These are phyloP conservation scores for Paradendryphiella salina DNA, from an alignment of 2,329 filamentous ascomycete species.

Conservation along the genomic window DNA sequence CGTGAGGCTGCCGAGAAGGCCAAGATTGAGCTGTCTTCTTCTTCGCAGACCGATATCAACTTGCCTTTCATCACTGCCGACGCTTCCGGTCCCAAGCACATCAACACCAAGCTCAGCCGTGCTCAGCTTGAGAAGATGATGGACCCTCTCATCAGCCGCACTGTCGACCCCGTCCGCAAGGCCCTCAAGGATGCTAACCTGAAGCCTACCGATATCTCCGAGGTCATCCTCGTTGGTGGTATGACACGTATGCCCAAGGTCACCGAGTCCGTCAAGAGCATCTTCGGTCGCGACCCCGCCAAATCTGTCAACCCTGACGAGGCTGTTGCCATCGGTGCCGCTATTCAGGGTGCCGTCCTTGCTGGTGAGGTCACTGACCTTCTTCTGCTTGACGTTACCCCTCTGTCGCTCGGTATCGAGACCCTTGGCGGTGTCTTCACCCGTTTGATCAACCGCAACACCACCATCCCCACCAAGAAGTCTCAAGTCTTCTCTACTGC, in stretches of 20 bases:
- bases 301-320: constrained; percentile 99
- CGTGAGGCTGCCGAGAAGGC: constrained; percentile 98
- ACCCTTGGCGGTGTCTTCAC: constrained; percentile 98
- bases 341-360: constrained; percentile 94
- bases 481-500: constrained; percentile 97
- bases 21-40: constrained; percentile 97
- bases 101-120: constrained; percentile 92
- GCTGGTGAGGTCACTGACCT: constrained; percentile 97
- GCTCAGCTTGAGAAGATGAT: constrained; percentile 92
- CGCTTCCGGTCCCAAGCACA: constrained; percentile 94
- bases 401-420: constrained; percentile 96
- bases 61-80: constrained; percentile 98
- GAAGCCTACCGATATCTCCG: constrained; percentile 90
- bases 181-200: constrained; percentile 94
- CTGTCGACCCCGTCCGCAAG: constrained; percentile 92
- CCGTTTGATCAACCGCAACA: constrained; percentile 97
- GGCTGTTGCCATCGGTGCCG: constrained; percentile 95
- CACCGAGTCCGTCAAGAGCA: constrained; percentile 89
- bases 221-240: constrained; percentile 96
- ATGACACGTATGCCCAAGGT: constrained; percentile 99
- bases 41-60: constrained; percentile 95
- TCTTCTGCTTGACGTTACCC: constrained; percentile 91
- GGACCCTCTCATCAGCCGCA: constrained; percentile 82
- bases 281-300: constrained; percentile 93
- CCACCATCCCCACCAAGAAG: constrained; percentile 99